phyloP scores from a whole-genome alignment of 768 basidiomycete genomes.

The Boletus sensibilis region DNA sequence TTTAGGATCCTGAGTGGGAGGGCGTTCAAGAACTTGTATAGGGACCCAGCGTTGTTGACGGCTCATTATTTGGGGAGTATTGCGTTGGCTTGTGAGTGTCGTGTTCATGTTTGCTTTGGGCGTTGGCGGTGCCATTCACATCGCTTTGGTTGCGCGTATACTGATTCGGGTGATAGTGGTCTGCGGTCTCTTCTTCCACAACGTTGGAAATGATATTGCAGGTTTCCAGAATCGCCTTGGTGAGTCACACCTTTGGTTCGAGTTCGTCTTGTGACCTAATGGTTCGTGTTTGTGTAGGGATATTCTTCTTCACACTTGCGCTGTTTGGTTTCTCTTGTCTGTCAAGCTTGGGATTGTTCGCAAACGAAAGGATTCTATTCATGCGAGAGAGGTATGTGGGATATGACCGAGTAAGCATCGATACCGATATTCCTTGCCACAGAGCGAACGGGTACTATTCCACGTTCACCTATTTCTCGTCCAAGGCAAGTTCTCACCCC shows the following conservation, averaged over 20 bases:
- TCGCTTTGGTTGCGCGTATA: neutral
- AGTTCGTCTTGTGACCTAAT: neutral
- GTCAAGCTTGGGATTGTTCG: slow-evolving; percentile 90
- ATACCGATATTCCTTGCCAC: slow-evolving; percentile 5
- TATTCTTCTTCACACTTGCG: slow-evolving; percentile 97
- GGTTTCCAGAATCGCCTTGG: slow-evolving; percentile 96
- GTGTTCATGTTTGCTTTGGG: neutral
- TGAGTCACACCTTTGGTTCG: slow-evolving; percentile 25
- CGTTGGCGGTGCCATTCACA: neutral
- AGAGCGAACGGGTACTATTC: slow-evolving; percentile 98
- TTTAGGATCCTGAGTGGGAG: slow-evolving; percentile 92
- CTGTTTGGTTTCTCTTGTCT: slow-evolving; percentile 97
- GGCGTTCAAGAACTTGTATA: slow-evolving; percentile 97
- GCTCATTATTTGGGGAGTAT: slow-evolving; percentile 90
- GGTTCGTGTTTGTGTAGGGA: slow-evolving; percentile 43
- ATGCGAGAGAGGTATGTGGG: slow-evolving; percentile 87
- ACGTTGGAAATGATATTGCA: slow-evolving; percentile 89
- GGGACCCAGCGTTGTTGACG: slow-evolving; percentile 87
- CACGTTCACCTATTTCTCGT: slow-evolving; percentile 93
- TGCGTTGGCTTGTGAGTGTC: slow-evolving; percentile 70
- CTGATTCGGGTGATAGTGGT: slow-evolving; percentile 51
- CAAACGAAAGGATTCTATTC: slow-evolving; percentile 93
- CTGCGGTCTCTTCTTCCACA: slow-evolving; percentile 91
- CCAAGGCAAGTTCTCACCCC: slow-evolving; percentile 56
- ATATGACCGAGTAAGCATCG: neutral